Evolutionary conservation across 139 green algal species (phyloP).

Genomic region (Chlamydomonas applanata): DNA sequence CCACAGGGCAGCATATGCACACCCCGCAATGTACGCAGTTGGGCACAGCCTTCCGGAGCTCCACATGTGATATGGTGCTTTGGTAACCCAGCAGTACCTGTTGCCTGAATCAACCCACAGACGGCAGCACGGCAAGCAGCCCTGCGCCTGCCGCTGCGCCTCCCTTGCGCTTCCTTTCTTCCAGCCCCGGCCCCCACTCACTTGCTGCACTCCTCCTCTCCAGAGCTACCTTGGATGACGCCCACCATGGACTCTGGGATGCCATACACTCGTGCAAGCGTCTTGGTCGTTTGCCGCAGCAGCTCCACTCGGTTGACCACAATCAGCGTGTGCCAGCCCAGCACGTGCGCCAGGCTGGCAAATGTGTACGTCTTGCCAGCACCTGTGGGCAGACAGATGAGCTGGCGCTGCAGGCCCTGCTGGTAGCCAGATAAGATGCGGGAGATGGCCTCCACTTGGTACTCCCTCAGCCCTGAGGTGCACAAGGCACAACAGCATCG

Average conservation of each 20-base stretch:
- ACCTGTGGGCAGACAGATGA: constrained; percentile 16
- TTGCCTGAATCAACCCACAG: too few relatives aligned
- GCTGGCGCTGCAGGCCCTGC: neutral
- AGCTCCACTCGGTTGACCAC: constrained; percentile 11
- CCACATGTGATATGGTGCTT: too few relatives aligned
- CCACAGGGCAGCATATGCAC: too few relatives aligned
- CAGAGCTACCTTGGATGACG: neutral
- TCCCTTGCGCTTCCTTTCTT: too few relatives aligned
- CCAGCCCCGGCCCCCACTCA: too few relatives aligned
- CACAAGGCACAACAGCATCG: too few relatives aligned
- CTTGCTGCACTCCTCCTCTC: neutral
- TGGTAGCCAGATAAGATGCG: neutral
- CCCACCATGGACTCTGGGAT: neutral
- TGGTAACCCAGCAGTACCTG: too few relatives aligned
- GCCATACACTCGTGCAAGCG: neutral
- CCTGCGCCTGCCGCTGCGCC: too few relatives aligned
- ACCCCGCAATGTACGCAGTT: too few relatives aligned
- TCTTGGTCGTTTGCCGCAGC: constrained; percentile 1
- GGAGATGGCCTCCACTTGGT: constrained; percentile 10
- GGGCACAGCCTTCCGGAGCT: too few relatives aligned
- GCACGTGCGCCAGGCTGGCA: neutral
- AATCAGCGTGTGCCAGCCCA: constrained; percentile 1
- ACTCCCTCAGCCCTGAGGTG: neutral
- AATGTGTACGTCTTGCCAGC: constrained; percentile 17
- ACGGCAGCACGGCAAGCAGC: too few relatives aligned